phyloP scores from a whole-genome alignment of 2,329 filamentous ascomycete species.

The Dothistroma septosporum region DNA sequence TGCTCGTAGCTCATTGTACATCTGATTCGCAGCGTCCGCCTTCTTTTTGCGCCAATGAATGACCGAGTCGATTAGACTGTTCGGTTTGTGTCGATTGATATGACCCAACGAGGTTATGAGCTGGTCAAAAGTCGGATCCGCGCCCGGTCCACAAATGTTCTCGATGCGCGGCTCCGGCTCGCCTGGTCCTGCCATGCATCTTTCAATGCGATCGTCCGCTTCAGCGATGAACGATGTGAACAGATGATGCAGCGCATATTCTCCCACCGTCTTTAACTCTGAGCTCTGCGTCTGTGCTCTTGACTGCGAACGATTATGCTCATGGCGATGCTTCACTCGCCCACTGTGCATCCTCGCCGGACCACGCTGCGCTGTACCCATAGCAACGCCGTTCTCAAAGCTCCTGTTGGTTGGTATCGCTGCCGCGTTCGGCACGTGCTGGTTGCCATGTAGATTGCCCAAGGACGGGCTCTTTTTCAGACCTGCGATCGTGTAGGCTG shows the following conservation, averaged over 20 bases:
- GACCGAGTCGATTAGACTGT: constrained; percentile 90
- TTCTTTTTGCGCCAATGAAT: constrained; percentile 98
- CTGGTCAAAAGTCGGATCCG: constrained; percentile 87
- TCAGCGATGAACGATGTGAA: constrained; percentile 96
- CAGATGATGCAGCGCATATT: constrained; percentile 93
- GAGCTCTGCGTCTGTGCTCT: constrained; percentile 43
- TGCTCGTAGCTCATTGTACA: constrained; percentile 31
- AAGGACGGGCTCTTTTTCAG: constrained; percentile 35
- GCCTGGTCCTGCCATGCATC: constrained; percentile 74
- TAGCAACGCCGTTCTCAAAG: constrained; percentile 25
- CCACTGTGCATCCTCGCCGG: constrained; percentile 48
- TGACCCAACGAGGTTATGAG: constrained; percentile 89
- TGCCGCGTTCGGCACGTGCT: constrained; percentile 18
- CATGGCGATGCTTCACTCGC: constrained; percentile 65
- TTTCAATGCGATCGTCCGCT: constrained; percentile 92
- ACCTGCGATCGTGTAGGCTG: constrained; percentile 14
- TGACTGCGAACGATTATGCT: constrained; percentile 69
- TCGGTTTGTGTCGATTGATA: constrained; percentile 90
- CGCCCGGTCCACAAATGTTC: constrained; percentile 81
- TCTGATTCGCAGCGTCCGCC: constrained; percentile 68
- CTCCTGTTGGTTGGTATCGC: constrained; percentile 24
- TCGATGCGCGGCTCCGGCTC: constrained; percentile 83
- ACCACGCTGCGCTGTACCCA: constrained; percentile 23
- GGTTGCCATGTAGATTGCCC: constrained; percentile 27
- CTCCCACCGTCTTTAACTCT: constrained; percentile 88